Conservation (phyloP, 176 grass and related monocot species). For the Lolium perenne region DNA sequence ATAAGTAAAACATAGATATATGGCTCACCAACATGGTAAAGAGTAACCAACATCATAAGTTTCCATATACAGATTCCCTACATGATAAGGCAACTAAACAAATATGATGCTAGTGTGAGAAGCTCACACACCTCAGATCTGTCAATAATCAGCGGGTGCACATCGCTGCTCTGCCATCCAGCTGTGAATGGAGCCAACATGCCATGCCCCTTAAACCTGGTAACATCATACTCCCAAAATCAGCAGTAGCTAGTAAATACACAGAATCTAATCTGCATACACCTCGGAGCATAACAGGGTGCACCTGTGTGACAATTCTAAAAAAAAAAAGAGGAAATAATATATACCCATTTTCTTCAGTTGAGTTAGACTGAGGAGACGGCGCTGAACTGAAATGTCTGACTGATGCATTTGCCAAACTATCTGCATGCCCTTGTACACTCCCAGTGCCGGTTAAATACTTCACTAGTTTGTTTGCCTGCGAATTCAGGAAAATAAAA, state of each 20-base stretch:
- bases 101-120: background rate
- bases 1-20: background rate
- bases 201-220: constrained; percentile 92
- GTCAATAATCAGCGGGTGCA: constrained; percentile 84
- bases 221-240: constrained; percentile 18
- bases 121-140: constrained; percentile 77
- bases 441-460: constrained; percentile 39
- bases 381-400: constrained; percentile 68
- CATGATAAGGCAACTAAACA: constrained; percentile 6
- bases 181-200: constrained; percentile 99
- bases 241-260: background rate
- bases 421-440: constrained; percentile 48
- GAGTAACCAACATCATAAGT: constrained; percentile 7
- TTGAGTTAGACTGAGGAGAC: constrained; percentile 54
- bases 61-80: constrained; percentile 12
- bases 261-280: background rate
- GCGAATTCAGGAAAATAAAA: constrained; percentile 14
- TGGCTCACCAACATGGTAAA: background rate
- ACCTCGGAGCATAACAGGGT: background rate
- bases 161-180: constrained; percentile 91
- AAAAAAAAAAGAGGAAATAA: background rate
- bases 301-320: constrained; percentile 11
- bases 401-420: constrained; percentile 39
- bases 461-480: constrained; percentile 64
- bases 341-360: constrained; percentile 74